Evolutionary conservation across 2,329 filamentous ascomycete species (phyloP), one percentile per base, ranked within the genome.

Genomic region (Didymosphaeria variabile): DNA sequence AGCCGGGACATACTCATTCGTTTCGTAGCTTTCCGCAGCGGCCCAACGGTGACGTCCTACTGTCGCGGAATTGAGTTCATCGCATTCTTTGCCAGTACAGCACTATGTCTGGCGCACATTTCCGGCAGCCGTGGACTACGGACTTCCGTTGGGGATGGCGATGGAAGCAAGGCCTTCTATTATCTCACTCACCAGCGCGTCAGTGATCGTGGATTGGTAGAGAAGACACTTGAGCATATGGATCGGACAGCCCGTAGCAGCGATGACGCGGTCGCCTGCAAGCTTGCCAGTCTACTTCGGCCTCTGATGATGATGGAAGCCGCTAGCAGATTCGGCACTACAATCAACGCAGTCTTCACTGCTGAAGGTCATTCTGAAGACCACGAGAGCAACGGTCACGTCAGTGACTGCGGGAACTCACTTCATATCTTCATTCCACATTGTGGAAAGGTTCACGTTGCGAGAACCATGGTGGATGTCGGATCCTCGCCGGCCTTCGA

Each of bases 31-130:
- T 32, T 55, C n/a, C 52, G 52, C 17, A 21, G 29, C 17, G 13
- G n/a, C 17, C 8, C 31, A 19, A 8, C 26, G 15, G 32, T 26
- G 4, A 34, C 38, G 1, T 45, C 15, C 9, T 45, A 55, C 40
- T 55, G 52, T 21, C 52, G 38, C 8, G 52, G 52, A 1, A 17
- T 55, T 3, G 52, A 55, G 26, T 34, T 55, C n/a, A 55, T 55
- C 29, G 52, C 40, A 10, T 45, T 55, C 19, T 21, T 45, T 19
- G 52, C 52, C 38, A 55, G 52, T 15, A 26, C 29, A 32, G 26
- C 40, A 6, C 29, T 55, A 17, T 45, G 52, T 29, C 52, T 55
- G 3, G 52, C 52, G 36, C 52, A 45, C 26, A 45, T 55, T 19
- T 17, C 17, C 21, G 51, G 36, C 12, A 21, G 51, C 13, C 23